Conservation (phyloP, 768 basidiomycete genomes). For the Naematelia aurantialba region DNA sequence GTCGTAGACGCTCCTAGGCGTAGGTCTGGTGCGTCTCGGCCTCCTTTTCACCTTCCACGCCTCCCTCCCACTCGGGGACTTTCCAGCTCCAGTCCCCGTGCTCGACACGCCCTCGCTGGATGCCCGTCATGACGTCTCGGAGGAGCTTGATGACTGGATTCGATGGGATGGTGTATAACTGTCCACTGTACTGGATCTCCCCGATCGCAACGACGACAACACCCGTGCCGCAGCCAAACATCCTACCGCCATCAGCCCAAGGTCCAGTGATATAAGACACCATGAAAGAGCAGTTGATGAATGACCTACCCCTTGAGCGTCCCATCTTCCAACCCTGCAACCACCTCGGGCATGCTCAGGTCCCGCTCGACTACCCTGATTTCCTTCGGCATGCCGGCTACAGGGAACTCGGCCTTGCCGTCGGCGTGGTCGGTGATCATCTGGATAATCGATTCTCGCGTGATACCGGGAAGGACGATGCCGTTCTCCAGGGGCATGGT, state of each 20-base stretch:
- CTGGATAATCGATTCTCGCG: slow-evolving; percentile 40
- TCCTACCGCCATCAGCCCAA: slow-evolving; percentile 15
- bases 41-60: slow-evolving; percentile 21
- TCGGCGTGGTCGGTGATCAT: slow-evolving; percentile 28
- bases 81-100: slow-evolving; percentile 36
- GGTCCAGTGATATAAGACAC: background rate
- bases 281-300: background rate
- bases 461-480: slow-evolving; percentile 44
- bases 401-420: slow-evolving; percentile 29
- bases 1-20: too few species aligned
- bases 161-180: slow-evolving; percentile 29
- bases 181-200: slow-evolving; percentile 33
- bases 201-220: slow-evolving; percentile 38
- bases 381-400: slow-evolving; percentile 33
- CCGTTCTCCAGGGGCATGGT: slow-evolving; percentile 44
- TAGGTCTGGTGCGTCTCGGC: background rate
- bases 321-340: slow-evolving; percentile 28
- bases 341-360: slow-evolving; percentile 40
- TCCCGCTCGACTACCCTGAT: slow-evolving; percentile 42
- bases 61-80: slow-evolving; percentile 36
- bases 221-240: slow-evolving; percentile 46
- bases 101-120: slow-evolving; percentile 38
- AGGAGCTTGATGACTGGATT: slow-evolving; percentile 36
- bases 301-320: slow-evolving; percentile 36
- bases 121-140: slow-evolving; percentile 37